Base-by-base conservation (phyloP, 1,139 yeast genomes). In the Yamadazyma epiphylla region DNA sequence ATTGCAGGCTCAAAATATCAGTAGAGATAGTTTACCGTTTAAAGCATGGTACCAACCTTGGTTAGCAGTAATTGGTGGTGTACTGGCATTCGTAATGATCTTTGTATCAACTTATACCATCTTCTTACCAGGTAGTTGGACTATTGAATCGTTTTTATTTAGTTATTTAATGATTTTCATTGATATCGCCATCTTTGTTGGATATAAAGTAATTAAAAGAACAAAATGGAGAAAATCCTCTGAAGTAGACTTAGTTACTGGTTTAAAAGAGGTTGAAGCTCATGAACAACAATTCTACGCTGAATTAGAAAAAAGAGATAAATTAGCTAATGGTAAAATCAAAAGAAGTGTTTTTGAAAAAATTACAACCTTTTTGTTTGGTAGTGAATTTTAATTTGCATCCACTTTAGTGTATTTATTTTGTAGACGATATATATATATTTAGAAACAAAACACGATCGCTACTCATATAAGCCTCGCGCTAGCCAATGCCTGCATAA, bases 151-250 rank as follows among this genome's bases (percentile, higher is more conserved):
- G 10, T 85, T 84, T 46, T 53, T 84, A 35, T 81, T 82, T 48
- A 70, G 74, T 38, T 84, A 83, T 48, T 55, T 84, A 41, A 75
- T 82, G 77, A 66, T 83, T 15, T 81, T 81, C 37, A 59, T 83
- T 27, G 78, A 79, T 46, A 51, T 80, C 30, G 75, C 55, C 2
- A 62, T 83, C 13, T 82, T 69, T 41, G 39, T 79, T 9, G 56
- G 53, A 13, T 81, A 81, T 70, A 83, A 83, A 48, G 25, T 72
- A 4, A 22, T 78, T n/a, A 68, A 63, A 49, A 60, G 67, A 33
- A 74, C 80, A 29, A 72, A 66, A 42, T 64, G 77, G 61, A 60
- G 53, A 29, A 58, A 61, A 24, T 68, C 83, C 2, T 42, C 44
- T 12, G 76, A 74, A 10, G 75, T 79, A 19, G 70, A 64, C 36